Percentiles rank a stretch among this genome's conserved stretches.
These are phyloP conservation scores for Laguncularia racemosa DNA, from an alignment of 345 rosid species.

Conservation along the genomic window DNA sequence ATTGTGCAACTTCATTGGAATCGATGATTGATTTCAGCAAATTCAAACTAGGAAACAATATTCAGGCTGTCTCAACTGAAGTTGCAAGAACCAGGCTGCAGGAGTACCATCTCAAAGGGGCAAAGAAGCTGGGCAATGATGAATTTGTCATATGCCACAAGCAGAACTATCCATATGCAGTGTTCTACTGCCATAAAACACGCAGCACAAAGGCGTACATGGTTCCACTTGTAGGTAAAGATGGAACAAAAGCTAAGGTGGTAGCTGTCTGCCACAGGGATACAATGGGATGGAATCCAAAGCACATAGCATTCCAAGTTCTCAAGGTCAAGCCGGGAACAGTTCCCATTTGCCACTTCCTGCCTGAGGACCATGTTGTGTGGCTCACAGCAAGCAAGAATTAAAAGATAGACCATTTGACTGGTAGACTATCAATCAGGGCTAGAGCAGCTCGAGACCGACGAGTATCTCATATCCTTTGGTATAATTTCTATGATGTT, in stretches of 20 bases:
- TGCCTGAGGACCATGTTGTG: conserved; percentile 66
- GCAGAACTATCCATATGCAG: conserved; percentile 66
- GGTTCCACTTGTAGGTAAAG: conserved; percentile 53
- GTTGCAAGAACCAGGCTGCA: conserved; percentile 36
- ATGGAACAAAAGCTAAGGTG: conserved; percentile 57
- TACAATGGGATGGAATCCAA: conserved; percentile 79
- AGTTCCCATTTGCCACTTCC: conserved; percentile 71
- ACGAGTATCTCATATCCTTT: no score
- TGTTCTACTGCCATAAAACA: conserved; percentile 75
- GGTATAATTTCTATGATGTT: no score
- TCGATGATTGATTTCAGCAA: conserved; percentile 72
- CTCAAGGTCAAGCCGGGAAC: conserved; percentile 72
- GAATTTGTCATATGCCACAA: conserved; percentile 69
- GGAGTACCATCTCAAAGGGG: conserved; percentile 33
- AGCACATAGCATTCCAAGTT: conserved; percentile 71
- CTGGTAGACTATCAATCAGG: no score
- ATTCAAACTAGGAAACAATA: conserved; percentile 55
- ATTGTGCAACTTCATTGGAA: conserved; percentile 75
- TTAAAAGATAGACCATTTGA: conserved; percentile 3
- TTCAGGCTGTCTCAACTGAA: conserved; percentile 57
- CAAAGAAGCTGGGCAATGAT: conserved; percentile 26
- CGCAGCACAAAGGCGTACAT: conserved; percentile 38
- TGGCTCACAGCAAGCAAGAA: conserved; percentile 42
- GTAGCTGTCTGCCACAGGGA: conserved; percentile 79
- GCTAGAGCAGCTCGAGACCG: no score